Conservation (phyloP, 2,329 filamentous ascomycete genomes). For the Myrmaecium sp. region DNA sequence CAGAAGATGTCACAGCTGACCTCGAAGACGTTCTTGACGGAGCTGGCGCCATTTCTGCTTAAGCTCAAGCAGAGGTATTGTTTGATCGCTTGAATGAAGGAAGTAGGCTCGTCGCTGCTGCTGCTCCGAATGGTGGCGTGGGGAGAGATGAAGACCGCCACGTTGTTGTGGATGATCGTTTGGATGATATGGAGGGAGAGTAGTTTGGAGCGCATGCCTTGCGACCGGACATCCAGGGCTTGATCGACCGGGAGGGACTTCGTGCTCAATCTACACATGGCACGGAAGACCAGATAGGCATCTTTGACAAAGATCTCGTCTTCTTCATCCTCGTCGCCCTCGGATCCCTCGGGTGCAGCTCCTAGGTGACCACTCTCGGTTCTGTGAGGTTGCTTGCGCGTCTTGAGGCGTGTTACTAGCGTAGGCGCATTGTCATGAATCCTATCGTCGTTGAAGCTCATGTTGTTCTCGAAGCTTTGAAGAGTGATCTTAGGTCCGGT, state of each 20-base stretch:
- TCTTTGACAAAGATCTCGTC: constrained; percentile 96
- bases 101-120: constrained; percentile 72
- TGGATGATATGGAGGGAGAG: constrained; percentile 92
- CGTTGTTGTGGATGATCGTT: constrained; percentile 87
- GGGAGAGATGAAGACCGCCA: constrained; percentile 77
- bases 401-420: constrained; percentile 43
- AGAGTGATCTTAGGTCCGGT: constrained; percentile 44
- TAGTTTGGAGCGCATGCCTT: constrained; percentile 94
- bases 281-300: constrained; percentile 90
- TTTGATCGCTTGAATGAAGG: constrained; percentile 86
- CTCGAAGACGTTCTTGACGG: constrained; percentile 81
- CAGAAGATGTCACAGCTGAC: constrained; percentile 96
- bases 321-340: constrained; percentile 57
- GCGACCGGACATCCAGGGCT: constrained; percentile 78
- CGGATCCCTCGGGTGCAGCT: constrained; percentile 30
- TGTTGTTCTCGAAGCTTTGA: constrained; percentile 51
- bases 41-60: constrained; percentile 87
- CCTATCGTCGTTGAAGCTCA: constrained; percentile 46
- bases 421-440: constrained; percentile 52
- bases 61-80: constrained; percentile 93
- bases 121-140: constrained; percentile 84
- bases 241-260: constrained; percentile 82
- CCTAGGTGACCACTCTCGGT: constrained; percentile 1
- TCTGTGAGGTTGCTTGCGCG: constrained; percentile 3
- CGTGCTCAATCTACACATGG: constrained; percentile 93